Percentiles rank a stretch among this genome's conserved stretches.
phyloP scores from a whole-genome alignment of 495 filamentous ascomycete species.

The Gamarada debralockiae region DNA sequence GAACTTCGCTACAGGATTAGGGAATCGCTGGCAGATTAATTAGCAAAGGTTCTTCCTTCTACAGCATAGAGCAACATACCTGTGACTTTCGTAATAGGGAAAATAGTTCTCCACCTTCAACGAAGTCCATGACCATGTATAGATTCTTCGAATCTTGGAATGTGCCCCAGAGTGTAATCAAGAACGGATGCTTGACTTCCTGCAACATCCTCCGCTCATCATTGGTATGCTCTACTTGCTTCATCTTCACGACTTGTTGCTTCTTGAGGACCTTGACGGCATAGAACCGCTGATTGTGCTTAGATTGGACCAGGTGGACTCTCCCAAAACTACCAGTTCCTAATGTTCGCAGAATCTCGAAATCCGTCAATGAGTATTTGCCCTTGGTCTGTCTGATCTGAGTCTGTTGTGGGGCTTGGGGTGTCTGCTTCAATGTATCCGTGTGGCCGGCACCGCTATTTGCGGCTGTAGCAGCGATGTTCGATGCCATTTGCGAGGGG shows the following conservation, averaged over 20 bases:
- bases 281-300: slow-evolving; percentile 96
- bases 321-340: slow-evolving; percentile 96
- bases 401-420: slow-evolving; percentile 26
- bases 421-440: slow-evolving; percentile 1
- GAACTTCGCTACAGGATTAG: slow-evolving; percentile 98
- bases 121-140: slow-evolving; percentile 99
- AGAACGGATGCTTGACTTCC: slow-evolving; percentile 92
- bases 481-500: slow-evolving; percentile 9
- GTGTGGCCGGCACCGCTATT: slow-evolving; percentile 1
- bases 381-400: slow-evolving; percentile 79
- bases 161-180: slow-evolving; percentile 97
- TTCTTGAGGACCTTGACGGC: slow-evolving; percentile 98
- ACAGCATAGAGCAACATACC: slow-evolving; percentile 49
- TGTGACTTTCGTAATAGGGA: slow-evolving; percentile 93
- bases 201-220: slow-evolving; percentile 94
- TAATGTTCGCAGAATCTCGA: slow-evolving; percentile 80
- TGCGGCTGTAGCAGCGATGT: neutral
- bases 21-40: slow-evolving; percentile 71
- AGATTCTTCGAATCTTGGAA: slow-evolving; percentile 94
- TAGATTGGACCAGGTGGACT: slow-evolving; percentile 93
- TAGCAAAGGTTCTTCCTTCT: slow-evolving; percentile 1
- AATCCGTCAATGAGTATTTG: slow-evolving; percentile 93
- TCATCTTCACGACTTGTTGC: slow-evolving; percentile 98
- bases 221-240: slow-evolving; percentile 98
- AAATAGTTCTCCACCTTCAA: slow-evolving; percentile 98